These are phyloP conservation scores for Butyriboletus regius DNA, from an alignment of 1,284 basidiomycete genomes.

Conservation along the genomic window DNA sequence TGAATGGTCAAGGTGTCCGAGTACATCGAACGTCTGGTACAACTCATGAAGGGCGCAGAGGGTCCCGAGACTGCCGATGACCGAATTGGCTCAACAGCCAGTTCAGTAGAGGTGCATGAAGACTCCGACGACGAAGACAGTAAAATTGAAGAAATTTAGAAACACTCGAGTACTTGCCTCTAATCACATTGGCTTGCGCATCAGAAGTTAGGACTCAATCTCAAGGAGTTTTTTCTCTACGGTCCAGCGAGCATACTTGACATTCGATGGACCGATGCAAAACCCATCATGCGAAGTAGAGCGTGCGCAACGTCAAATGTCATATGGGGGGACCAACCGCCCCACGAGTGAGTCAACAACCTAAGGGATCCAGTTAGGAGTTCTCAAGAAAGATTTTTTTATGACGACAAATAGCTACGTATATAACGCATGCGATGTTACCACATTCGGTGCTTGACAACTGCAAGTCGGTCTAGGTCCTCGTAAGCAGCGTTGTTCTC, in stretches of 20 bases:
- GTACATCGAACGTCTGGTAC: slow-evolving; percentile 67
- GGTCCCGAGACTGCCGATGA: slow-evolving; percentile 42
- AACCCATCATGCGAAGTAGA: background rate
- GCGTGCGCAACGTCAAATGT: background rate
- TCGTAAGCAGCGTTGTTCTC: slow-evolving; percentile 1
- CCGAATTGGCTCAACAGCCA: slow-evolving; percentile 16
- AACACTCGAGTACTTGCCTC: slow-evolving; percentile 9
- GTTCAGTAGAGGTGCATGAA: slow-evolving; percentile 26
- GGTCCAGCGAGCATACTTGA: background rate
- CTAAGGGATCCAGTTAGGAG: slow-evolving; percentile 11
- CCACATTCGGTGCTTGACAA: slow-evolving; percentile 11
- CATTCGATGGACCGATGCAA: background rate
- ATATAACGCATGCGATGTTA: slow-evolving; percentile 11
- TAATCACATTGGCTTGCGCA: slow-evolving; percentile 8
- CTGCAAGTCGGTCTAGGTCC: slow-evolving; percentile 2
- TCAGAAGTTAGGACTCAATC: slow-evolving; percentile 1
- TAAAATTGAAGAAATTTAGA: slow-evolving; percentile 50
- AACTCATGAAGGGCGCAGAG: slow-evolving; percentile 67
- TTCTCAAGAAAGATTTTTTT: slow-evolving; percentile 23
- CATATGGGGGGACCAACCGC: slow-evolving; percentile 1
- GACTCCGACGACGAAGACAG: slow-evolving; percentile 46
- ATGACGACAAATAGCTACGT: slow-evolving; percentile 23
- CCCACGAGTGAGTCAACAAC: slow-evolving; percentile 22
- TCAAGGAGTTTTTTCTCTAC: background rate
- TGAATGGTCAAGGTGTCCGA: slow-evolving; percentile 46